Conservation (phyloP, 176 grass and related monocot genomes). For the Saccharum officinarum region DNA sequence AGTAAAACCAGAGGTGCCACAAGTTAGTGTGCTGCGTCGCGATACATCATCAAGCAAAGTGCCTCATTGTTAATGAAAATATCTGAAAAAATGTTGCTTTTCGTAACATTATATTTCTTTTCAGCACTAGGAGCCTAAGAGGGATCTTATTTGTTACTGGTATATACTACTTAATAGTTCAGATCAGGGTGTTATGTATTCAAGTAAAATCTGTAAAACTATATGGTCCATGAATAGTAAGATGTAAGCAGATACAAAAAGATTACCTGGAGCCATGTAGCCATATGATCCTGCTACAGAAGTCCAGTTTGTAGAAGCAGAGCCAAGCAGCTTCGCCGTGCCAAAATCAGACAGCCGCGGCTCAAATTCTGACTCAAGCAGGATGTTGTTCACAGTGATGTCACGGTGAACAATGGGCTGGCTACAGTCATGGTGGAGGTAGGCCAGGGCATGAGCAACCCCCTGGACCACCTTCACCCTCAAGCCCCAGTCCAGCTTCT, state of each 20-base stretch:
- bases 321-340: constrained; percentile 59
- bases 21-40: background rate
- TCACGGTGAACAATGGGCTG: constrained; percentile 72
- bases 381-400: constrained; percentile 74
- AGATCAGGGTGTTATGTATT: background rate
- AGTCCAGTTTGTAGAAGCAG: constrained; percentile 73
- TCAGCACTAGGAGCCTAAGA: background rate
- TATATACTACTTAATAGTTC: background rate
- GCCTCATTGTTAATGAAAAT: background rate
- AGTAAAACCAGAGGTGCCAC: background rate
- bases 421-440: constrained; percentile 77
- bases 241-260: background rate
- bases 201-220: background rate
- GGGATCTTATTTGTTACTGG: background rate
- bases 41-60: background rate
- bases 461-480: constrained; percentile 74
- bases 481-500: constrained; percentile 65
- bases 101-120: background rate
- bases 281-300: constrained; percentile 85
- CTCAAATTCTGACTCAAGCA: constrained; percentile 70
- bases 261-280: constrained; percentile 87
- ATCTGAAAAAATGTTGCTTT: background rate
- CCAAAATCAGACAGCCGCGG: constrained; percentile 84
- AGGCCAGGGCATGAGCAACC: constrained; percentile 77
- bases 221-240: background rate